phyloP scores from a whole-genome alignment of 148 eudicot genomes.

The Amaranthus cruentus region DNA sequence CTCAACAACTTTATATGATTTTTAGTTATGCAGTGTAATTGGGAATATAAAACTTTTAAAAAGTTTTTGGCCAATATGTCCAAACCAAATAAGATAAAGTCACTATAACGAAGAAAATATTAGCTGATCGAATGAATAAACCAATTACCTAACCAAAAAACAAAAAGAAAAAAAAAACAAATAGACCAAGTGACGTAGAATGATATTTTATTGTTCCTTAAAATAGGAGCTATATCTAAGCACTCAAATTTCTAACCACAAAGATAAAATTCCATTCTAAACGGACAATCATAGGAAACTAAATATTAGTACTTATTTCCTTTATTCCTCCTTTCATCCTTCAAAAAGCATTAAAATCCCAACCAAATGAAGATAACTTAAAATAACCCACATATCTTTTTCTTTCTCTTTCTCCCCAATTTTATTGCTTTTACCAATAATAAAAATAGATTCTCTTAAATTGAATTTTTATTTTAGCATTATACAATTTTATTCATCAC shows the following conservation, averaged over 20 bases:
- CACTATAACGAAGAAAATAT: too few relatives aligned
- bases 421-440: slow-evolving; percentile 7
- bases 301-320: slow-evolving; percentile 12
- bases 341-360: not conserved
- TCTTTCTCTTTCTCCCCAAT: not conserved
- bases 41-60: too few relatives aligned
- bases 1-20: too few relatives aligned
- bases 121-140: too few relatives aligned
- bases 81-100: too few relatives aligned
- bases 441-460: not conserved
- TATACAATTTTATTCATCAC: not conserved
- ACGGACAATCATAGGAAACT: slow-evolving; percentile 22
- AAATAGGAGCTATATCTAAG: slow-evolving; percentile 10
- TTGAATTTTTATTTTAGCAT: not conserved
- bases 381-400: not conserved
- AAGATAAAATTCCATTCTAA: slow-evolving; percentile 4
- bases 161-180: too few relatives aligned
- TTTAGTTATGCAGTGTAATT: too few relatives aligned
- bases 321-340: slow-evolving; percentile 10
- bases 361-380: not conserved
- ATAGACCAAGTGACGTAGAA: too few relatives aligned
- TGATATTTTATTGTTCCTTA: not conserved
- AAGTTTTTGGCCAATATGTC: too few relatives aligned
- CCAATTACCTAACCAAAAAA: too few relatives aligned
- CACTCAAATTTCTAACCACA: slow-evolving; percentile 14